Percentiles rank a stretch among this genome's conserved stretches.
These are phyloP conservation scores for Ganoderma lucidum DNA, from an alignment of 1,284 basidiomycete species.

Conservation along the genomic window DNA sequence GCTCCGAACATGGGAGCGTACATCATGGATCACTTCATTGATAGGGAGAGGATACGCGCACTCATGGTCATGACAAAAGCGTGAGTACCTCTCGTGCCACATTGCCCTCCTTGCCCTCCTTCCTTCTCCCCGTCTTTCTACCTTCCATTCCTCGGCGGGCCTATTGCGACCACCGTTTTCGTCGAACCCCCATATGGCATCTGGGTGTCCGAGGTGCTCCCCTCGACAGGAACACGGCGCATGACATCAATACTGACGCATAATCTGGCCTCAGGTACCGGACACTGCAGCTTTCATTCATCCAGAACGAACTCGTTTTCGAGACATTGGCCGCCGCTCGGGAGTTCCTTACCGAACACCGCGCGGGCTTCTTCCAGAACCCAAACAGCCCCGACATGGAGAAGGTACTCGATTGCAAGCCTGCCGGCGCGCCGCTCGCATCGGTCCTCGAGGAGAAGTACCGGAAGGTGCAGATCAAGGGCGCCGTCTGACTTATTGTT, in stretches of 20 bases:
- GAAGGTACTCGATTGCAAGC: conserved; percentile 75
- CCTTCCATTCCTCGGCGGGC: conserved; percentile 12
- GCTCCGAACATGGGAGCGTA: conserved; percentile 99
- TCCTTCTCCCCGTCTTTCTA: conserved; percentile 8
- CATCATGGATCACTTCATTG: conserved; percentile 99
- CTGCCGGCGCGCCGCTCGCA: conserved; percentile 57
- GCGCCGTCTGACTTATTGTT: conserved; percentile 47
- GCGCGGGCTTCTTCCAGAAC: conserved; percentile 76
- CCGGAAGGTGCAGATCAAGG: conserved; percentile 78
- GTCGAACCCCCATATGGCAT: conserved; percentile 2
- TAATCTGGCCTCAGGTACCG: conserved; percentile 68
- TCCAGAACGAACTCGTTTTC: conserved; percentile 88
- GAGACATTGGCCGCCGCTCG: conserved; percentile 70
- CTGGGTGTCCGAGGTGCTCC: not conserved
- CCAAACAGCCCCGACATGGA: conserved; percentile 63
- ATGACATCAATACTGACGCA: conserved; percentile 4
- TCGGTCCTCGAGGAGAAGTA: conserved; percentile 78
- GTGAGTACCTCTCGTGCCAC: conserved; percentile 57
- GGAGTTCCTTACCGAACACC: conserved; percentile 78
- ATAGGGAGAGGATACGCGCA: conserved; percentile 89
- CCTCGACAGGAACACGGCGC: not conserved
- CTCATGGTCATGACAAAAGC: conserved; percentile 92
- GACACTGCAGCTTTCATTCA: conserved; percentile 78
- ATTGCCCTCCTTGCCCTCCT: conserved; percentile 5
- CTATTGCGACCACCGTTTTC: conserved; percentile 1